These are phyloP conservation scores for Poa pratensis DNA, from an alignment of 176 grass and related monocot species.

Conservation along the genomic window DNA sequence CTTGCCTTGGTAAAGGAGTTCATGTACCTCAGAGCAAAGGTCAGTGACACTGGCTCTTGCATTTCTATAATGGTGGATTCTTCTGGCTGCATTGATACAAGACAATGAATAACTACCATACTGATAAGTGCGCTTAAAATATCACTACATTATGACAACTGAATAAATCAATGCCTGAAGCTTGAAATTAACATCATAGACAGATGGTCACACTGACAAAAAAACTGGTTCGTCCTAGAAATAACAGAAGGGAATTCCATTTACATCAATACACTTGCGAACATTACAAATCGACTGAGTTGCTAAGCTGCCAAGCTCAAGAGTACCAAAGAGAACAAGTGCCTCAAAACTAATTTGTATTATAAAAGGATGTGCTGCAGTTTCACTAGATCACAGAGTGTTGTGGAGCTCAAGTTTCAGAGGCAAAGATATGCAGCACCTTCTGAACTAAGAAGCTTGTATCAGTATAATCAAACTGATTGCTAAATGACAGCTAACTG, in stretches of 20 bases:
- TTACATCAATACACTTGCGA: neutral
- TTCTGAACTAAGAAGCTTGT: neutral
- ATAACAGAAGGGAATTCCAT: neutral
- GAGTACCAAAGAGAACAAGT: too few species aligned
- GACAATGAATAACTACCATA: neutral
- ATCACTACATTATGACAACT: neutral
- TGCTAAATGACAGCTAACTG: too few species aligned
- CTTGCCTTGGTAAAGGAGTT: conserved; percentile 97
- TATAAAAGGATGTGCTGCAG: too few species aligned
- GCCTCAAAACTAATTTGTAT: too few species aligned
- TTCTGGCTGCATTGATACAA: conserved; percentile 60
- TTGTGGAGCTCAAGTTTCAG: neutral
- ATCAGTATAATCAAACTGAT: too few species aligned
- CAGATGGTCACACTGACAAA: neutral
- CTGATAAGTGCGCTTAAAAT: neutral
- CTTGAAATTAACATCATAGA: neutral
- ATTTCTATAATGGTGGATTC: conserved; percentile 86
- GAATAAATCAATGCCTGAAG: neutral
- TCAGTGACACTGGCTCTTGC: conserved; percentile 87
- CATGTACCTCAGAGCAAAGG: conserved; percentile 92
- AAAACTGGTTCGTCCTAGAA: neutral
- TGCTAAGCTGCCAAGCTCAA: neutral
- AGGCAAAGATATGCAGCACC: neutral
- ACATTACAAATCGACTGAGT: neutral
- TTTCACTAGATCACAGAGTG: too few species aligned